Base-by-base conservation (phyloP, 148 eudicot species). In the Diospyros kaki region DNA sequence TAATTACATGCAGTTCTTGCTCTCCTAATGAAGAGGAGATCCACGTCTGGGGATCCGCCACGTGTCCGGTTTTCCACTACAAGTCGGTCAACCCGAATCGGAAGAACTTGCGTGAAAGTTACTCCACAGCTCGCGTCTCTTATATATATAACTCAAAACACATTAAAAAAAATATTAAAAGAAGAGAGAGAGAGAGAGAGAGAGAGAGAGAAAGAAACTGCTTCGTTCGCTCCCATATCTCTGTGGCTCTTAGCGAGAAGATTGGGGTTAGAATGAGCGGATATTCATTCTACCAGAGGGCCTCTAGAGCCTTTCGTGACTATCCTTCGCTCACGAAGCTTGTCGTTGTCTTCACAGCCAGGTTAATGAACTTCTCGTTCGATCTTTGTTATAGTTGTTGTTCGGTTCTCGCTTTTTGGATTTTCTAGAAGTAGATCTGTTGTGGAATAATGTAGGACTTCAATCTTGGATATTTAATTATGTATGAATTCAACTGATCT, bases 201-300 rank as follows among this genome's bases (percentile, higher is more conserved):
- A 28, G 28, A 28, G 52, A 48, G 52, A 48, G 8, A 48, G 52
- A 48, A 48, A 48, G 52, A 48, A 48, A 48, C 52, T 4, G 52
- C 28, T 28, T 28, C 28, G 28, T 28, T 48, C 8, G 8, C 8
- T 48, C 8, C 52, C 52, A 48, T 48, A 48, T 48, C 52, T 48
- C 52, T 48, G 8, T 48, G 8, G 4, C 52, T 8, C 52, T 48
- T 8, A 0, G 6, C 44, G 44, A 42, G 28, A 42, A 69, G 59
- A 48, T 5, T 73, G 73, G 81, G 77, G 81, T 78, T 78, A 67
- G 17, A 74, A 78, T 78, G 81, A 68, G 73, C 38, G 67, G 81
- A 28, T 68, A n/a, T 8, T 18, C 53, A 2, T 77, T 70, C 61
- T 66, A 73, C 59, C 81, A 67, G 73, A 78, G 81, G 54, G 77